A percentile compares a stretch with the other conserved stretches of the same genome.
Evolutionary conservation across 225 moss, liverwort and hornwort species (phyloP).

Genomic region (Anthoceros angustus): DNA sequence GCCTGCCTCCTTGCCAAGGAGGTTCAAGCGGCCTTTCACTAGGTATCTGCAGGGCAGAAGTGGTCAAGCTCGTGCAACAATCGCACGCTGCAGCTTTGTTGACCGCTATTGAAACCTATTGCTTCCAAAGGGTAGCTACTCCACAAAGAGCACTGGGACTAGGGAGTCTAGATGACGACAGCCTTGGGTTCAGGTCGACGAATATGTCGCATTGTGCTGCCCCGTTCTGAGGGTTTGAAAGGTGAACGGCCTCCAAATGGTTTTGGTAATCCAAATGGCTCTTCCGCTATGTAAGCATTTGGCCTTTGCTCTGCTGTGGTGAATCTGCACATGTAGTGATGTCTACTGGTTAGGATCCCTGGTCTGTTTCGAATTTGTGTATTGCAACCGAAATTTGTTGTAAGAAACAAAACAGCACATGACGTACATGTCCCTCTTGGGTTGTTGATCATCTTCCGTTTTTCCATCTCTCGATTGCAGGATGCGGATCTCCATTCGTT

Average conservation of each 20-base stretch:
- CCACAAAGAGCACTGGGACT: neutral
- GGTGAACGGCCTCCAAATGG: slow-evolving; percentile 59
- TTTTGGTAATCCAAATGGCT: slow-evolving; percentile 44
- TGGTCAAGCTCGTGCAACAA: too few species aligned
- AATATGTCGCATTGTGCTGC: slow-evolving; percentile 37
- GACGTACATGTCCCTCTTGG: neutral
- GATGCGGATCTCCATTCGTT: neutral
- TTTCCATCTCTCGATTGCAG: neutral
- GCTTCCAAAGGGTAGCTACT: neutral
- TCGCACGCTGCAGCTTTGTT: too few species aligned
- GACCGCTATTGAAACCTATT: too few species aligned
- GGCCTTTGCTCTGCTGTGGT: slow-evolving; percentile 46
- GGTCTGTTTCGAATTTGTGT: too few species aligned
- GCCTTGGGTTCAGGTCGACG: slow-evolving; percentile 26
- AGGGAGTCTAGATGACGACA: slow-evolving; percentile 9
- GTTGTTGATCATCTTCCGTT: neutral
- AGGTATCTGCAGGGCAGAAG: too few species aligned
- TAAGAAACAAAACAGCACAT: neutral
- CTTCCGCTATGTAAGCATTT: slow-evolving; percentile 57
- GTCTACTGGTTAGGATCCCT: too few species aligned
- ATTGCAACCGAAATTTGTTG: too few species aligned
- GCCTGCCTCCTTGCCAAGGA: too few species aligned
- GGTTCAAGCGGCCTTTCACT: too few species aligned
- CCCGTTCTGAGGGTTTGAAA: slow-evolving; percentile 38
- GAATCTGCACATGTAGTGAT: slow-evolving; percentile 9